Percentiles rank a stretch among this genome's conserved stretches.
phyloP scores from a whole-genome alignment of 2,329 filamentous ascomycete species.

The Boeremia lycopersici region DNA sequence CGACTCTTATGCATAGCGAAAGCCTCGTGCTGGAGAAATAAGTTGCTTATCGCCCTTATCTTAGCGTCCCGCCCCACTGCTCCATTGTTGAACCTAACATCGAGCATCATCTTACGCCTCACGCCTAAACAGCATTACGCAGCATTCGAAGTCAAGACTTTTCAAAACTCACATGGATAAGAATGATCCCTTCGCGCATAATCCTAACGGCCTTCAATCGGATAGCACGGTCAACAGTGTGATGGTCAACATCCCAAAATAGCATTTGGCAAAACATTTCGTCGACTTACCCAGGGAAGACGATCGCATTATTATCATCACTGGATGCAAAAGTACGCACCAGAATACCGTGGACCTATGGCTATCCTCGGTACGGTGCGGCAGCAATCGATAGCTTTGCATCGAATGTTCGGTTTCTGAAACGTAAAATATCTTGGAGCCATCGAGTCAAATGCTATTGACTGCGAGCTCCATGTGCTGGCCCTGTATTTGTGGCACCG shows the following conservation, averaged over 20 bases:
- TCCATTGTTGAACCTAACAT: not conserved
- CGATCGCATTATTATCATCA: too few relatives aligned
- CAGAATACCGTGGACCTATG: not conserved
- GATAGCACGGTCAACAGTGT: too few relatives aligned
- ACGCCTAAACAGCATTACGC: too few relatives aligned
- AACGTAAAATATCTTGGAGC: not conserved
- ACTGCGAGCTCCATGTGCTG: not conserved
- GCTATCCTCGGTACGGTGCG: not conserved
- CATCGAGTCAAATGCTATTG: not conserved
- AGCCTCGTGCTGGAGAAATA: not conserved
- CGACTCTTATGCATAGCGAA: not conserved
- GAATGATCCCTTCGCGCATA: too few relatives aligned
- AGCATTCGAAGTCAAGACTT: too few relatives aligned
- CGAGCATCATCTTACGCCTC: too few relatives aligned
- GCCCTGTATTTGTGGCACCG: conserved; percentile 3
- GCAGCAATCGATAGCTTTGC: not conserved
- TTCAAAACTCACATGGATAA: too few relatives aligned
- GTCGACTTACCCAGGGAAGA: too few relatives aligned
- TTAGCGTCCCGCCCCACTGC: conserved; percentile 1
- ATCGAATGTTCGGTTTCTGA: not conserved
- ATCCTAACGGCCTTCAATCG: too few relatives aligned
- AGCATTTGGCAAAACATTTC: too few relatives aligned
- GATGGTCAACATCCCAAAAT: too few relatives aligned
- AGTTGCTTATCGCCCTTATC: conserved; percentile 10
- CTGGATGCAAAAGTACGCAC: not conserved